phyloP scores from a whole-genome alignment of 179 eudicot species.

The Beta macrorhiza region DNA sequence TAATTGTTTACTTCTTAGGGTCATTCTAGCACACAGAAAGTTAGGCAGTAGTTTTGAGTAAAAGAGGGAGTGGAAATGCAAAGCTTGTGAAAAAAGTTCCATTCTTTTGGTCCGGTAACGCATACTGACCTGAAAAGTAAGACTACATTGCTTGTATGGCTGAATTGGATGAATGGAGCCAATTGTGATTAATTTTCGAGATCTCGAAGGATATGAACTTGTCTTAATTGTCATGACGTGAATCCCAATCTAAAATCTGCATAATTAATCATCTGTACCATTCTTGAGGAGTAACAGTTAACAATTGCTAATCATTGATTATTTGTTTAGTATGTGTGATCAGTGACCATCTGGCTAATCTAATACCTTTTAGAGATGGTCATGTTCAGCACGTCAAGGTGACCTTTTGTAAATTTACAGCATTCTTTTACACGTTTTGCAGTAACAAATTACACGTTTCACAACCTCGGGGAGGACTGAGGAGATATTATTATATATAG shows the following conservation, averaged over 20 bases:
- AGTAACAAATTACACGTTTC: slow-evolving; percentile 21
- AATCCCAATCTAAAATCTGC: background rate
- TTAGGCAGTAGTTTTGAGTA: slow-evolving; percentile 1
- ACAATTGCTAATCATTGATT: slow-evolving; percentile 8
- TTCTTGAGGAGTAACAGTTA: slow-evolving; percentile 7
- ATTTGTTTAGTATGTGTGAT: slow-evolving; percentile 21
- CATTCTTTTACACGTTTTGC: slow-evolving; percentile 26
- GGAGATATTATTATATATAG: slow-evolving; percentile 22
- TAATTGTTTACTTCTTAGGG: slow-evolving; percentile 6
- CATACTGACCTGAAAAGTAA: slow-evolving; percentile 5
- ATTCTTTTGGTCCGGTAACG: background rate
- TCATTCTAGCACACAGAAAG: slow-evolving; percentile 9
- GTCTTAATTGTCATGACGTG: background rate
- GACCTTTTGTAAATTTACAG: slow-evolving; percentile 20
- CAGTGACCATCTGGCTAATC: slow-evolving; percentile 22
- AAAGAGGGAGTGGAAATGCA: slow-evolving; percentile 21
- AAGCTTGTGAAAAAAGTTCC: slow-evolving; percentile 18
- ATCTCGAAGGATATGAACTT: slow-evolving; percentile 11
- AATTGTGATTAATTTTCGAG: slow-evolving; percentile 10
- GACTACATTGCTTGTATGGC: slow-evolving; percentile 10
- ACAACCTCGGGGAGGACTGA: slow-evolving; percentile 11
- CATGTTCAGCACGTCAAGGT: slow-evolving; percentile 25
- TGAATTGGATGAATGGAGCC: slow-evolving; percentile 17
- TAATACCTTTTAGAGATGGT: slow-evolving; percentile 8
- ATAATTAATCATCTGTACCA: slow-evolving; percentile 11